These are phyloP conservation scores for Trichoderma gamsii DNA, from an alignment of 495 filamentous ascomycete genomes.

Conservation along the genomic window DNA sequence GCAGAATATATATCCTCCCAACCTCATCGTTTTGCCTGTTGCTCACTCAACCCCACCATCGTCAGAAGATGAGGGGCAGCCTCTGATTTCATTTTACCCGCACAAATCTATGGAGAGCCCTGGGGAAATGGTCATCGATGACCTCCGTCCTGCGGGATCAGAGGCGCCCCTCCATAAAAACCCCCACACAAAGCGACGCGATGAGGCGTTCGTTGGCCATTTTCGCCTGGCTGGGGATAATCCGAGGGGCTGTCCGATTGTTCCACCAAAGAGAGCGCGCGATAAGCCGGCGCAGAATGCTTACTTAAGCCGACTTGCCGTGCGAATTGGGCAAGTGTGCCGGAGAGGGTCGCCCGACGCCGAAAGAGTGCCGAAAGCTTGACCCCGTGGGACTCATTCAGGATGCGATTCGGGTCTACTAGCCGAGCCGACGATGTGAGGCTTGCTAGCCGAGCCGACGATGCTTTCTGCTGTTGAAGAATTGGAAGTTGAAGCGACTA, in stretches of 20 bases:
- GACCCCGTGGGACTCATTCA: not conserved
- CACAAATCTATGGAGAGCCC: not conserved
- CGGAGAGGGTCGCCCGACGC: not conserved
- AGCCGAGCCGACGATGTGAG: not conserved
- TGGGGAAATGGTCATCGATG: not conserved
- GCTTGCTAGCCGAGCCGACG: not conserved
- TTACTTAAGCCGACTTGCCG: not conserved
- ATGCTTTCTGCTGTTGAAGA: not conserved
- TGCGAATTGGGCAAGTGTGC: not conserved
- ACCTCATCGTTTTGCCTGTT: not conserved
- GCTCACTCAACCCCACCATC: slow-evolving; percentile 1
- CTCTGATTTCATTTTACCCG: not conserved
- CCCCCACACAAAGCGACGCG: not conserved
- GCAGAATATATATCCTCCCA: not conserved
- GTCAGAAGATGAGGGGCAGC: slow-evolving; percentile 7
- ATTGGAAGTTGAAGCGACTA: not conserved
- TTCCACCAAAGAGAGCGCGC: slow-evolving; percentile 23
- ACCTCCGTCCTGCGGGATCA: not conserved
- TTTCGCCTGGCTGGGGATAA: slow-evolving; percentile 14
- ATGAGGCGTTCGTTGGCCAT: not conserved
- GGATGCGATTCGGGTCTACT: not conserved
- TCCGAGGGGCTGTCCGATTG: slow-evolving; percentile 23
- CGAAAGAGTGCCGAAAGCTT: slow-evolving; percentile 12
- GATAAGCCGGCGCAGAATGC: not conserved
- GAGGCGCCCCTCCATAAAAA: not conserved